Base-by-base conservation (phyloP, 352 stramenopile genomes). In the Pseudoperonospora humuli region DNA sequence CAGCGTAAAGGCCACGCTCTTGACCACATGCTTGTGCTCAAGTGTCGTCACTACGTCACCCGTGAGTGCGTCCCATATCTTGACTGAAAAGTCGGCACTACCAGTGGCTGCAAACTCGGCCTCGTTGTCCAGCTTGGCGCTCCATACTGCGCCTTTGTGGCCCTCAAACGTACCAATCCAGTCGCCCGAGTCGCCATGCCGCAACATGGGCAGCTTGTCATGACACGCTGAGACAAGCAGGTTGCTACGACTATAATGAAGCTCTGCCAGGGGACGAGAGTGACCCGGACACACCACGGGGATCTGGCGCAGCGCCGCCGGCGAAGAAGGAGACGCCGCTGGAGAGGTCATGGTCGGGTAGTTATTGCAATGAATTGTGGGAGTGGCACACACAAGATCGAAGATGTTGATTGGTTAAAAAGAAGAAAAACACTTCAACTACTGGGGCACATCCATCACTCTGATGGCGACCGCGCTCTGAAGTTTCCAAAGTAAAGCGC, bases 111-210 rank as follows among this genome's bases (percentile, higher is more conserved):
- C 86, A 15, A 96, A 83, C 35, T 73, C 72, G 5, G 70, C 86
- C 5, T 75, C 62, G 0, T 60, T 51, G 61, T 98, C 89, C 28
- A 98, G 60, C 45, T 90, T 95, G 35, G 85, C 93, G 38, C 69
- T 90, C 86, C 86, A 96, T 0, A 96, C 86, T 0, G 86, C 86
- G 36, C 95, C 96, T 61, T 98, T 98, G 70, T 99, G 96, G 34
- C 96, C 96, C 19, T 89, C 69, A 44, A 98, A 98, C 5, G 93
- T 98, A 36, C 95, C 96, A 53, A 99, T 98, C 96, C 96, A 99
- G 63, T 96, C 74, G 39, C 85, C 85, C 19, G 84, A 80, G 33
- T 74, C 68, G 6, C 64, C 81, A 38, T 78, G 79, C 2, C 85
- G 79, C 36, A 96, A 65, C 83, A 95, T 95, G 25, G 83, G 85